Evolutionary conservation across 441 rosid genomes (phyloP), one percentile per base, ranked within the genome.

Genomic region (Adansonia madagascariensis): DNA sequence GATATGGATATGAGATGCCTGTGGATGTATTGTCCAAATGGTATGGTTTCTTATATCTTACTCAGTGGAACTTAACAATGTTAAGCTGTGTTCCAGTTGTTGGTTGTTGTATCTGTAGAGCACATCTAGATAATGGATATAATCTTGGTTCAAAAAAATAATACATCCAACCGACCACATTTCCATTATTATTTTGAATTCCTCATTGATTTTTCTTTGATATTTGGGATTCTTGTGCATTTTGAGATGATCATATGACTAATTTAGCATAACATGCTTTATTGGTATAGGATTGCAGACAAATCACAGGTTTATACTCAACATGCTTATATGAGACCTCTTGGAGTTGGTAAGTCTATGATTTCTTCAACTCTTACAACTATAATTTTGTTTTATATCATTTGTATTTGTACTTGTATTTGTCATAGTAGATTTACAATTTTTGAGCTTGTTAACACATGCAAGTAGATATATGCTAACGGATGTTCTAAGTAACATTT

Each of bases 281-380:
- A 43, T 65, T 46, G 43, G 76, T 74, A 46, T 81, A 96, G 99
- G 99, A 90, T 96, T 82, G 97, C 99, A 0, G 98, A 94, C 83
- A 93, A 96, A 79, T 94, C 98, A 43, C 99, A 93, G 82, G 91
- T 96, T 73, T 96, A 96, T 80, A 96, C 99, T 65, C 99, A 96
- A 71, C 98, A 96, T 91, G 99, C 98, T 71, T 96, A 96, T 82
- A 93, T 94, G 99, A 91, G 99, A 85, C 99, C 99, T 18, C 98
- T 94, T 79, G 98, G 99, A 81, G 97, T 96, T 74, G 96, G 99
- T 88, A 83, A 61, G 89, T 84, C 78, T 82, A 78, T 78, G 18
- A 4, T 78, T 77, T 78, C 75, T 57, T 43, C 9, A 55, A 17
- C 18, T 63, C 52, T 57, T 17, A 5, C 7, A 1, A 31, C 18